Conservation (phyloP, 805 yeast genomes). For the Metschnikowia picachoensis region DNA sequence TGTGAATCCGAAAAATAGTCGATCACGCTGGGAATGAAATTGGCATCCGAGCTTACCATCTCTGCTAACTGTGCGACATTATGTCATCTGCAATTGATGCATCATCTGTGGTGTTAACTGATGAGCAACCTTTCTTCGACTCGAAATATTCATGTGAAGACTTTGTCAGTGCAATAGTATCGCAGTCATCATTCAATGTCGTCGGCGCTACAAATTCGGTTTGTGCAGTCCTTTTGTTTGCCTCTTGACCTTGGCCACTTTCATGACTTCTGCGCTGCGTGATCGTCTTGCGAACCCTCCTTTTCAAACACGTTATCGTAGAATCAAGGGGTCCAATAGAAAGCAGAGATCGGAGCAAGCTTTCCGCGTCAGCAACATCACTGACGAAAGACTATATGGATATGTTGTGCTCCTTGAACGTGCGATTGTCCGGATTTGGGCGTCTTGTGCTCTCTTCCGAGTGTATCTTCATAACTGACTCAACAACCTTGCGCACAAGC, state of each 20-base stretch:
- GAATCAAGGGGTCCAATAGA: slow-evolving; percentile 19
- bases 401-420: slow-evolving; percentile 2
- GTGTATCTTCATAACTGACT: slow-evolving; percentile 7
- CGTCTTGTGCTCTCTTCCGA: not conserved
- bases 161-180: not conserved
- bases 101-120: not conserved
- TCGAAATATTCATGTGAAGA: not conserved
- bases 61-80: slow-evolving; percentile 17
- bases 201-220: not conserved
- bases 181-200: not conserved
- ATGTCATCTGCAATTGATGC: slow-evolving; percentile 7
- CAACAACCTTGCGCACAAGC: slow-evolving; percentile 16
- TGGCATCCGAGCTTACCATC: slow-evolving; percentile 14
- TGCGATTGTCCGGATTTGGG: not conserved
- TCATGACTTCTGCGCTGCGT: not conserved
- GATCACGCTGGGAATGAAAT: slow-evolving; percentile 14
- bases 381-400: slow-evolving; percentile 12
- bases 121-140: not conserved
- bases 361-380: slow-evolving; percentile 13
- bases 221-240: not conserved
- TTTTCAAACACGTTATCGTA: slow-evolving; percentile 15
- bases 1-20: slow-evolving; percentile 8
- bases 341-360: slow-evolving; percentile 13
- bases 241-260: not conserved
- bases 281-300: slow-evolving; percentile 6